Evolutionary conservation across 495 filamentous ascomycete genomes (phyloP), one percentile per base, ranked within the genome.

Genomic region (Neurospora cerealis): DNA sequence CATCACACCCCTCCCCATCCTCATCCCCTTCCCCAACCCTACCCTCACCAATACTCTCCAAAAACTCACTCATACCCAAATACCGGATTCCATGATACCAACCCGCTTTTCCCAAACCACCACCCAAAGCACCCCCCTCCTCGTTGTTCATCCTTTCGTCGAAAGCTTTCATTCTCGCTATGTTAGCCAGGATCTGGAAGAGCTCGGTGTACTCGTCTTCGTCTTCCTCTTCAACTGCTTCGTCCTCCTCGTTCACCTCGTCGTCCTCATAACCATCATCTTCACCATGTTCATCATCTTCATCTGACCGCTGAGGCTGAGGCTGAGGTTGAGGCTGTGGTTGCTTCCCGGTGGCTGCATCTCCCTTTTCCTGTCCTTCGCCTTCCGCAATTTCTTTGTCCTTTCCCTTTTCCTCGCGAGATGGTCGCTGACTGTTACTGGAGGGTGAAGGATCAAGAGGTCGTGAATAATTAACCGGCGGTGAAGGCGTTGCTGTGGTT

Each of bases 11-110:
- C 36, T 69, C 54, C 19, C 70, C 77, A 39, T 73, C 76, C 62
- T 75, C 77, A 39, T 71, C 79, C 11, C 10, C 0, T 71, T 69
- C 73, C 48, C 71, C 70, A 39, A 60, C 62, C 19, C 70, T 77
- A 41, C 74, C 77, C 62, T 77, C 77, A 28, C 72, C 79, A 54
- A 54, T 13, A 24, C 13, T 32, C 10, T 62, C 24, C 54, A 19
- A 17, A 32, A 19, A 62, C 13, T 17, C 28, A 5, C 13, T 17
- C 24, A 62, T 32, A 28, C 54, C 54, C 24, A 62, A 4, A 32
- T 34, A 62, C 28, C 24, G 54, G 34, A 62, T 15, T 2, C 24
- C 54, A 19, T 34, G 15, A 62, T 62, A 62, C 54, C 54, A 62
- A 62, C 28, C 28, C 15, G 28, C 48, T 62, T 32, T 62, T 62